These are phyloP conservation scores for Nigrospora oryzae DNA, from an alignment of 2,329 filamentous ascomycete species.

Conservation along the genomic window DNA sequence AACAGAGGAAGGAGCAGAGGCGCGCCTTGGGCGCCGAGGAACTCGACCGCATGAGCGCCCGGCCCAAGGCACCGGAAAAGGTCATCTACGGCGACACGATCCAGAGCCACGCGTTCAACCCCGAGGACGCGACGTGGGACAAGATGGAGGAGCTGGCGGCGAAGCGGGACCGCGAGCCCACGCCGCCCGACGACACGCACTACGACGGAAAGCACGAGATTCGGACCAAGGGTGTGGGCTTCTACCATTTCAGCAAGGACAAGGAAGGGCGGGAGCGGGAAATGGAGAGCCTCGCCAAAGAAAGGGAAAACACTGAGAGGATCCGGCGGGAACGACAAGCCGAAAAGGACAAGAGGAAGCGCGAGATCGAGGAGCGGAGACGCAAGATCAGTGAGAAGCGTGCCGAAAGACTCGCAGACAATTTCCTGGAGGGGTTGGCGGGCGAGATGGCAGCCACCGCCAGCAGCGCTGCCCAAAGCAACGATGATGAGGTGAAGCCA, in stretches of 20 bases:
- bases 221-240: conserved; percentile 79
- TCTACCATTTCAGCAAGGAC: conserved; percentile 81
- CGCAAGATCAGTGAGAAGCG: conserved; percentile 50
- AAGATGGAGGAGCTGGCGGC: conserved; percentile 73
- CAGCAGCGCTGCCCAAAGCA: too few species aligned
- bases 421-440: conserved; percentile 24
- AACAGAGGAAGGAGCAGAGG: conserved; percentile 47
- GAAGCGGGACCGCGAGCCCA: conserved; percentile 70
- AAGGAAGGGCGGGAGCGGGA: conserved; percentile 54
- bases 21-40: conserved; percentile 48
- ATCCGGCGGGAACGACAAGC: conserved; percentile 47
- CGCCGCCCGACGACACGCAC: conserved; percentile 72
- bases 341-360: conserved; percentile 48
- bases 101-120: conserved; percentile 75
- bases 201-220: conserved; percentile 84
- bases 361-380: conserved; percentile 56
- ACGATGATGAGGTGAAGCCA: too few species aligned
- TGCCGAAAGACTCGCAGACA: conserved; percentile 25
- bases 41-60: conserved; percentile 60
- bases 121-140: conserved; percentile 48
- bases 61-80: conserved; percentile 54
- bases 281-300: conserved; percentile 65
- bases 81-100: conserved; percentile 82
- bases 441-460: conserved; percentile 14
- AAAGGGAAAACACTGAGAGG: conserved; percentile 60